Base-by-base conservation (phyloP, 768 basidiomycete species). In the Lactifluus rugatus region DNA sequence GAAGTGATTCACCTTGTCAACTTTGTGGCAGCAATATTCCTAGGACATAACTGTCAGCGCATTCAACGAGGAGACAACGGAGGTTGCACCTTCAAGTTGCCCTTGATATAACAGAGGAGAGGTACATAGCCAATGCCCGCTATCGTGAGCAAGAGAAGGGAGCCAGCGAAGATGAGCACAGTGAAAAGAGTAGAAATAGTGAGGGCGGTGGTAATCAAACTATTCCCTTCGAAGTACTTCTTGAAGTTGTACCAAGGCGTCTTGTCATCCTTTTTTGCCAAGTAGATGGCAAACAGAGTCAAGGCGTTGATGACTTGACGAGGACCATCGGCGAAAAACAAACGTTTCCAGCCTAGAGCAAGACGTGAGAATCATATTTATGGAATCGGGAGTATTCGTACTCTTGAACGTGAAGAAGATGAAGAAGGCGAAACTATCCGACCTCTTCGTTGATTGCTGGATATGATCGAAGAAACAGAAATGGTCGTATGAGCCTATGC, bases 401-500 rank as follows among this genome's bases (percentile, higher is more conserved):
- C 95, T 95, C 78, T 99, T 99, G 81, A 99, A 98, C 0, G 88
- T 89, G 74, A 99, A 99, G 82, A 98, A 99, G 68, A 98, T 82
- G 72, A 96, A 99, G 79, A 98, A 98, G 34, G 95, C 94, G 72
- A 99, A 93, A 68, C 96, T 92, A 69, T 99, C 96, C 71, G 87
- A 93, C 61, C 83, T 84, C 79, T 95, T 97, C 31, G 93, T 93
- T 26, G 96, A 98, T 68, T 90, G 86, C 68, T 84, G 85, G 72
- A 99, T 96, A 65, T 97, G 93, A 65, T 89, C 86, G 70, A 98
- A 98, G 77, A 99, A 93, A 72, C 96, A 98, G 71, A 97, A 97
- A 70, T 95, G 90, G 70, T 95, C 87, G 71, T 97, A 99, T 42
- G 89, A 92, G 53, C 90, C 93, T 94, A 66, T 9, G 34, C 44